Evolutionary conservation across 495 filamentous ascomycete genomes (phyloP), one percentile per base, ranked within the genome.

Genomic region (Entonaema liquescens): DNA sequence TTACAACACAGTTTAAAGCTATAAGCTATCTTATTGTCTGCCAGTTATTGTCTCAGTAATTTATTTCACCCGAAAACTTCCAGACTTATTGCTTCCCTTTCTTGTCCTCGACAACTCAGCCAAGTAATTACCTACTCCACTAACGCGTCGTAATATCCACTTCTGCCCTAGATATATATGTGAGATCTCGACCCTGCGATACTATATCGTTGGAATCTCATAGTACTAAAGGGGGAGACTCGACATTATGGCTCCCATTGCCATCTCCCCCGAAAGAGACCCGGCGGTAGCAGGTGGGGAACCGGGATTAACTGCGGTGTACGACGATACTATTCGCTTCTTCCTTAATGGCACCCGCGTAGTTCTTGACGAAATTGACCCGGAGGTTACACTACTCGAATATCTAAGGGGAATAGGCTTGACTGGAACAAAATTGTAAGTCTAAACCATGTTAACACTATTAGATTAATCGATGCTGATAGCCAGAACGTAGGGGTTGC

Each of bases 321-420:
- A 79, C 59, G 79, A 84, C 58, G 80, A 85, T 55, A 83, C 80
- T 9, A 88, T 97, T 54, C 86, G 88, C 1, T 98, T 99, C 82
- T 98, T 94, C 79, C 89, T 99, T 31, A 99, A 99, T 77, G 95
- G 95, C 60, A 95, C 95, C n/a, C 92, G 91, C 64, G 91, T 98
- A 49, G 84, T 88, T 1, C 83, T 98, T 7, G 93, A 97, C 67
- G 87, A 91, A 0, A 82, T 92, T 64, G 92, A 98, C 74, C 95
- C 95, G 0, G 95, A 97, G 72, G 82, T 95, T n/a, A 98, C 95
- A 0, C 84, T 98, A 13, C 84, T 98, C 2, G 94, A 98, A 79
- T 98, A 98, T 73, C 84, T 98, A 35, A 84, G 95, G 49, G 93
- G 93, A 7, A 92, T 97, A 68, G 95, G 95, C 0, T 82, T 97